phyloP scores from a whole-genome alignment of 2,329 filamentous ascomycete genomes.

The Arthrinium puccinioides region DNA sequence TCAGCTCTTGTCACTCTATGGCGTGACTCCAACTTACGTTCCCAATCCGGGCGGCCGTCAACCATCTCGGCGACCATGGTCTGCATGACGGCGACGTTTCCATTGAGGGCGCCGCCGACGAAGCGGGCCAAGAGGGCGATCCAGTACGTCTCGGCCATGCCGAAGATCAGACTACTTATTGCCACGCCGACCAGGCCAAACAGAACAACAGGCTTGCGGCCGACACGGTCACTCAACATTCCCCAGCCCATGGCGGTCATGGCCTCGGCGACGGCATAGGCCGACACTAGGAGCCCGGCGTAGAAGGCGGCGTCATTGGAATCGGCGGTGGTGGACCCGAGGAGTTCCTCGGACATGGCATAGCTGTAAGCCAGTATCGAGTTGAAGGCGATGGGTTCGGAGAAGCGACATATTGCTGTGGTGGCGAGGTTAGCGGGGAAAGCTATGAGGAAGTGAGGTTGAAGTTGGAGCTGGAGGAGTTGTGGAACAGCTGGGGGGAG shows the following conservation, averaged over 20 bases:
- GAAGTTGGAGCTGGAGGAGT: background rate
- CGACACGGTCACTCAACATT: slow-evolving; percentile 30
- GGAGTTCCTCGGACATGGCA: slow-evolving; percentile 32
- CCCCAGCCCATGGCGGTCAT: slow-evolving; percentile 35
- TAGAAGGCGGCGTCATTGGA: slow-evolving; percentile 37
- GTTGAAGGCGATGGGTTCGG: slow-evolving; percentile 37
- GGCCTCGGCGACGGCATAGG: slow-evolving; percentile 35
- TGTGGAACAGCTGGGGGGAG: background rate
- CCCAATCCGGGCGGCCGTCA: slow-evolving; percentile 31
- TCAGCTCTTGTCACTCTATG: background rate
- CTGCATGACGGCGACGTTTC: slow-evolving; percentile 29
- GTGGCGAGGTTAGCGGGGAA: background rate
- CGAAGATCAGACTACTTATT: slow-evolving; percentile 33
- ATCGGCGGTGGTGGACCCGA: slow-evolving; percentile 26
- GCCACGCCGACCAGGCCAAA: slow-evolving; percentile 27
- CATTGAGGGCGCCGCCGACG: slow-evolving; percentile 30
- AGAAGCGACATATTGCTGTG: slow-evolving; percentile 35
- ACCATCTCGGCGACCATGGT: slow-evolving; percentile 34
- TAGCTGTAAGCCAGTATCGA: slow-evolving; percentile 37
- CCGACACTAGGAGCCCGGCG: slow-evolving; percentile 38
- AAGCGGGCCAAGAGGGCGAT: slow-evolving; percentile 32
- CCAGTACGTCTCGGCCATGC: slow-evolving; percentile 32
- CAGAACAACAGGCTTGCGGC: slow-evolving; percentile 28
- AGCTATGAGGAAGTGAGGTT: background rate
- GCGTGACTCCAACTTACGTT: slow-evolving; percentile 19